These are phyloP conservation scores for Echites panduratus DNA, from an alignment of 257 asterid species.

Conservation along the genomic window DNA sequence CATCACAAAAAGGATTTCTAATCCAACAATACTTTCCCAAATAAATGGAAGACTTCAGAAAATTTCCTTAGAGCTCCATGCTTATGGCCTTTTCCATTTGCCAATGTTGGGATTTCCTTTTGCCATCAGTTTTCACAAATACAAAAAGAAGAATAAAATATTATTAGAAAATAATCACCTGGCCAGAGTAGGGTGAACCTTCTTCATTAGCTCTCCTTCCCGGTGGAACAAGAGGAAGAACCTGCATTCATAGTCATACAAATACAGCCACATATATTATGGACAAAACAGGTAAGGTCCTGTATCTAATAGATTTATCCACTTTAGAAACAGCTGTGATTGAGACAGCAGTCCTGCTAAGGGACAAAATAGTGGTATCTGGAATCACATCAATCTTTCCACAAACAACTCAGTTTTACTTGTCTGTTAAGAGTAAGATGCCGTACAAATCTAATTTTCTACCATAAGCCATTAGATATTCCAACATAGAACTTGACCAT, in stretches of 20 bases:
- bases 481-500: not conserved
- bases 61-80: not conserved
- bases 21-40: slow-evolving; percentile 7
- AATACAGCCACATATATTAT: not conserved
- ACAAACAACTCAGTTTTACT: not conserved
- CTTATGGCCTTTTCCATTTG: not conserved
- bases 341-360: not conserved
- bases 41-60: not conserved
- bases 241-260: slow-evolving; percentile 38
- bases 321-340: not conserved
- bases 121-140: not conserved
- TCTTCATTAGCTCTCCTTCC: slow-evolving; percentile 82
- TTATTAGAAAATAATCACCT: slow-evolving; percentile 37
- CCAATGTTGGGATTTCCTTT: not conserved
- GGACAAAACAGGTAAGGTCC: not conserved
- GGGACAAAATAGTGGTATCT: not conserved
- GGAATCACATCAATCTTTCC: too few relatives aligned
- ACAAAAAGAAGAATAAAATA: not conserved
- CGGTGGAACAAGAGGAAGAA: slow-evolving; percentile 99
- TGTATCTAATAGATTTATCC: not conserved
- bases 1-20: not conserved
- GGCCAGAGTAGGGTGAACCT: slow-evolving; percentile 98
- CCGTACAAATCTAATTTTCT: not conserved
- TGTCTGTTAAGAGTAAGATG: not conserved
- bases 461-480: not conserved